Conservation (phyloP, 1,139 yeast species). For the Pichia sp. region DNA sequence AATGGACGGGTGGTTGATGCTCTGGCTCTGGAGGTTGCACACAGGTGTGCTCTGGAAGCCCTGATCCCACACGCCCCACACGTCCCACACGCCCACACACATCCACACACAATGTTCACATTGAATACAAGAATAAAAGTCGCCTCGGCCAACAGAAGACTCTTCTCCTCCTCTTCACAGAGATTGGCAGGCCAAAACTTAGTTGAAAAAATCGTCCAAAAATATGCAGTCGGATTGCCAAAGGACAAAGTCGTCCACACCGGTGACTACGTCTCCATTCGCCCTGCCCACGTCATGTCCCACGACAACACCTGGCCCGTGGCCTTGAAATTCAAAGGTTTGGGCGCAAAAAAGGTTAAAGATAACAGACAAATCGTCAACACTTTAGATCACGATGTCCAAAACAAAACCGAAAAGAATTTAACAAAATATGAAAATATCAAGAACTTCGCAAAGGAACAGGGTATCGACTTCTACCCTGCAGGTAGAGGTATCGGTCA, state of each 20-base stretch:
- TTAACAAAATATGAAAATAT: conserved; percentile 84
- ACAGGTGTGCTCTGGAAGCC: too few species aligned
- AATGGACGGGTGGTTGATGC: too few species aligned
- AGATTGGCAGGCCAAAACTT: conserved; percentile 63
- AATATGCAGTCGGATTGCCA: conserved; percentile 82
- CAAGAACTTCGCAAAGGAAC: conserved; percentile 82
- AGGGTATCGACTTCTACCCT: conserved; percentile 96
- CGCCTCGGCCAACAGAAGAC: conserved; percentile 4
- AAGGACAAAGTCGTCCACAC: conserved; percentile 68
- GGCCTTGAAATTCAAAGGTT: conserved; percentile 91
- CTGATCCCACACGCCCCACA: too few species aligned
- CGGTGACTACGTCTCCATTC: conserved; percentile 94
- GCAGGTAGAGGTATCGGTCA: conserved; percentile 99
- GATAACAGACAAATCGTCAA: conserved; percentile 90
- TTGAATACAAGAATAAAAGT: conserved; percentile 11
- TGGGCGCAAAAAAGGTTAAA: conserved; percentile 83
- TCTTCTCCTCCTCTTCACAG: conserved; percentile 19
- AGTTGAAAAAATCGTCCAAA: conserved; percentile 94
- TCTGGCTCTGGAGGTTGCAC: too few species aligned
- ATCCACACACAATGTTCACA: conserved; percentile 10
- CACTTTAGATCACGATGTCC: conserved; percentile 97
- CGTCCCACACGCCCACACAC: not conserved
- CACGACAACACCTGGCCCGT: conserved; percentile 99
- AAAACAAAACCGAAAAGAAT: conserved; percentile 86
- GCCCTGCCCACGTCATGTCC: conserved; percentile 98